These are phyloP conservation scores for Cryptococcus sp. DNA, from an alignment of 1,284 basidiomycete genomes.

Conservation along the genomic window DNA sequence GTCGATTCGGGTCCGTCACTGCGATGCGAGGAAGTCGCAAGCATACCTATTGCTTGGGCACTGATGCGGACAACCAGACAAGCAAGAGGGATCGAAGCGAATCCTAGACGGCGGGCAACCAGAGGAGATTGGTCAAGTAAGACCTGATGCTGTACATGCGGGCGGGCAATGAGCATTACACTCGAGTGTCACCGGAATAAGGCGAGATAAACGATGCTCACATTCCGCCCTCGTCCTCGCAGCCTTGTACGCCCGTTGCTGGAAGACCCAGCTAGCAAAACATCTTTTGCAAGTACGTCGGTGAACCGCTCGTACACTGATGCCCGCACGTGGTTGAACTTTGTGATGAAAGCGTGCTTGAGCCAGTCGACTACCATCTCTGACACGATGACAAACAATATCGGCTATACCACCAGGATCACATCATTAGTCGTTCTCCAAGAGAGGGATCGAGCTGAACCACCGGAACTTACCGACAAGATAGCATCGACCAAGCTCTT, in stretches of 20 bases:
- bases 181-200: neutral
- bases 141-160: constrained; percentile 59
- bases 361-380: constrained; percentile 98
- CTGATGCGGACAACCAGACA: constrained; percentile 87
- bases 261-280: constrained; percentile 70
- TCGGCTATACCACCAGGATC: constrained; percentile 64
- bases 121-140: constrained; percentile 96
- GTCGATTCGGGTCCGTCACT: constrained; percentile 21
- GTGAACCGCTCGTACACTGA: constrained; percentile 94
- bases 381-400: constrained; percentile 83
- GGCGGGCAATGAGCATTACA: neutral
- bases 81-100: constrained; percentile 87
- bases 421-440: constrained; percentile 4
- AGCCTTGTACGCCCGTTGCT: constrained; percentile 15
- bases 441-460: constrained; percentile 63
- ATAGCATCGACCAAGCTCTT: constrained; percentile 74
- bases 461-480: constrained; percentile 75
- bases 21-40: constrained; percentile 57
- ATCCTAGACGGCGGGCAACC: constrained; percentile 89
- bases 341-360: constrained; percentile 99
- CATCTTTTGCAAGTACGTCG: constrained; percentile 92
- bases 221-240: constrained; percentile 63
- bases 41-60: constrained; percentile 69
- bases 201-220: constrained; percentile 40
- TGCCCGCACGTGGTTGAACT: constrained; percentile 91